Conservation (phyloP, 768 basidiomycete genomes). For the Mycena alexandri region DNA sequence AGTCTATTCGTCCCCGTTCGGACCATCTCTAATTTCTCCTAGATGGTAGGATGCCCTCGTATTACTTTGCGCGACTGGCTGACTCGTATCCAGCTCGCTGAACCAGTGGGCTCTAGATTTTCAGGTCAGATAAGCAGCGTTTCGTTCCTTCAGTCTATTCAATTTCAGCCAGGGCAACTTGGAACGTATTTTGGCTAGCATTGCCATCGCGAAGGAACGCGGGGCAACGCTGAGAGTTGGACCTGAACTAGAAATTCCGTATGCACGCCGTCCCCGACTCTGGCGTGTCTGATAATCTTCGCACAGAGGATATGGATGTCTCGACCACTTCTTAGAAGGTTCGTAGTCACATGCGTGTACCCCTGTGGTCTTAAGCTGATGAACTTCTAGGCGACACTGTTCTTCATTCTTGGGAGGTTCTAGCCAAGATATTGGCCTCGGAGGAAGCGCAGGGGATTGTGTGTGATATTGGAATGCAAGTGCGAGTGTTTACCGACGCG, state of each 20-base stretch:
- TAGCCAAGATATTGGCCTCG: slow-evolving; percentile 88
- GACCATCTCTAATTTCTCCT: slow-evolving; percentile 41
- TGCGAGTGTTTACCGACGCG: background rate
- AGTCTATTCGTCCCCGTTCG: background rate
- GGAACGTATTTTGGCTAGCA: slow-evolving; percentile 90
- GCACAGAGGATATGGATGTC: slow-evolving; percentile 95
- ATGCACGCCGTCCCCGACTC: slow-evolving; percentile 32
- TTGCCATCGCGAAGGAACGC: slow-evolving; percentile 86
- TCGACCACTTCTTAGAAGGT: slow-evolving; percentile 99
- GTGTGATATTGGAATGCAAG: slow-evolving; percentile 97
- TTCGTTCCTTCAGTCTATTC: background rate
- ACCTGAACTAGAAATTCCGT: slow-evolving; percentile 97
- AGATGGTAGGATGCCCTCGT: slow-evolving; percentile 49
- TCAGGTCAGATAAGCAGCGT: slow-evolving; percentile 62
- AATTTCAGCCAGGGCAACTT: slow-evolving; percentile 80
- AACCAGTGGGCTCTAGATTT: slow-evolving; percentile 99
- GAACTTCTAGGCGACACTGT: slow-evolving; percentile 85
- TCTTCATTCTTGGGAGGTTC: slow-evolving; percentile 97
- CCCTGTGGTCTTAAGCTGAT: slow-evolving; percentile 17
- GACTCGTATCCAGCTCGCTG: slow-evolving; percentile 71
- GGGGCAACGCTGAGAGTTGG: slow-evolving; percentile 95
- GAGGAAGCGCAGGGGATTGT: slow-evolving; percentile 88
- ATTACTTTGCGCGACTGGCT: slow-evolving; percentile 11
- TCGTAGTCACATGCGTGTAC: background rate
- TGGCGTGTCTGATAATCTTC: background rate